These are phyloP conservation scores for Trichoderma sp. DNA, from an alignment of 2,329 filamentous ascomycete genomes.

Conservation along the genomic window DNA sequence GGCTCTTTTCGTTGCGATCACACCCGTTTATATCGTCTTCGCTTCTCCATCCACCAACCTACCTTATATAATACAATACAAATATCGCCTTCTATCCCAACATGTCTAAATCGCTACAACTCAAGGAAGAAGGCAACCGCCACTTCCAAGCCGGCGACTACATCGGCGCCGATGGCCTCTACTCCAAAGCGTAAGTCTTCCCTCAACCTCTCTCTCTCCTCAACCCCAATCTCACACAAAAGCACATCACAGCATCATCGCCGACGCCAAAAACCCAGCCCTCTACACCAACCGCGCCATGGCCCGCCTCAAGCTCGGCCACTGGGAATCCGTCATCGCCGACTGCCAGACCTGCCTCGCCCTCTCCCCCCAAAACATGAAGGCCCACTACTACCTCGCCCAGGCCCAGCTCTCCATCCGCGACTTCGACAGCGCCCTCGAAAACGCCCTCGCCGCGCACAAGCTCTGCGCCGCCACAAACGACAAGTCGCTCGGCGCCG, in stretches of 20 bases:
- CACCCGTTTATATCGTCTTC: not conserved
- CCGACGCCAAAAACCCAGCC: slow-evolving; percentile 72
- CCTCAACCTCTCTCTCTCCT: not conserved
- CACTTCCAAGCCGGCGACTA: slow-evolving; percentile 66
- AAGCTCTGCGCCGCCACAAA: slow-evolving; percentile 60
- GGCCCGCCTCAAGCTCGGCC: slow-evolving; percentile 69
- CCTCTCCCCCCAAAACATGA: slow-evolving; percentile 65
- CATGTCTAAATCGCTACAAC: slow-evolving; percentile 39
- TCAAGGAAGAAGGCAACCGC: slow-evolving; percentile 62
- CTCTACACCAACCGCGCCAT: slow-evolving; percentile 91
- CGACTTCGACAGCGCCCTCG: slow-evolving; percentile 67
- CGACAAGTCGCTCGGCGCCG: slow-evolving; percentile 65
- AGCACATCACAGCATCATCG: slow-evolving; percentile 59
- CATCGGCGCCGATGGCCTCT: slow-evolving; percentile 62
- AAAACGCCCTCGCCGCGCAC: slow-evolving; percentile 71
- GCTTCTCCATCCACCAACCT: not conserved
- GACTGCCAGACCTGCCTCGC: slow-evolving; percentile 76
- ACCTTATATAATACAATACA: not conserved
- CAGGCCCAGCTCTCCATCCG: slow-evolving; percentile 74
- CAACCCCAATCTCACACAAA: not conserved
- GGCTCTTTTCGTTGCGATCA: not conserved
- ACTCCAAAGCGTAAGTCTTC: slow-evolving; percentile 70
- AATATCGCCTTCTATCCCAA: not conserved
- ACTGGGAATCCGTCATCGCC: slow-evolving; percentile 71
- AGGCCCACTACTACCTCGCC: slow-evolving; percentile 79